Base-by-base conservation (phyloP, 2,329 filamentous ascomycete species). In the Juglanconis juglandina region DNA sequence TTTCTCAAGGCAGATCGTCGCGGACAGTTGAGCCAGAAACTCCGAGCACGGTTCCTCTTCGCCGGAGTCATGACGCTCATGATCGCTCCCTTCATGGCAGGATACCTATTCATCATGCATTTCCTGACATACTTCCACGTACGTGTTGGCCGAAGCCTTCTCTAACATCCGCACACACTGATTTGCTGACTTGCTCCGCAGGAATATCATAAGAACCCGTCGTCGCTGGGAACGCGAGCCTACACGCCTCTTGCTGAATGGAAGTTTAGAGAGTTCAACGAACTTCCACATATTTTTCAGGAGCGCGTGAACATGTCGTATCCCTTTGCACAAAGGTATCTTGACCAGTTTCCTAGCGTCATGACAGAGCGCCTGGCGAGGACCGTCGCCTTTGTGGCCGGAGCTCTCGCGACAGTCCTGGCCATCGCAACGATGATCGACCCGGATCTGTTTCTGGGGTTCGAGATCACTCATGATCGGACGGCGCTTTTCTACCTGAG, bases 211-310 rank as follows among this genome's bases (percentile, higher is more conserved):
- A 96, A 93, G 70, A 96, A 97, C 64, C 94, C 92, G 0, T 87
- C 91, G 0, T 88, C 92, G 64, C 84, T 96, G 42, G 90, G 91
- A n/a, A 89, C 92, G 14, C 87, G 95, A 46, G 88, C 92, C 66
- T 99, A 97, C 71, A 98, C 94, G 0, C 91, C 92, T 1, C 84
- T 96, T 54, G 95, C 95, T 0, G 90, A 96, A 72, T 99, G 95
- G 95, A 98, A 97, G 69, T 97, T 99, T 65, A 88, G 95, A 52
- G 94, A 98, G 72, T 99, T 98, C 81, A 99, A 99, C 69, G 95
- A 99, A 73, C 81, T 99, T 1, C 89, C 89, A 59, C 95, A 99
- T 73, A 81, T 98, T 2, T 99, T 98, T 68, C 85, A 92, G 62
- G 90, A 94, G 65, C 87, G 95, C 24, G 80, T 94, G 47, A 93